Evolutionary conservation across 164 flowering plant species (phyloP).

Genomic region (Platanus orientalis): DNA sequence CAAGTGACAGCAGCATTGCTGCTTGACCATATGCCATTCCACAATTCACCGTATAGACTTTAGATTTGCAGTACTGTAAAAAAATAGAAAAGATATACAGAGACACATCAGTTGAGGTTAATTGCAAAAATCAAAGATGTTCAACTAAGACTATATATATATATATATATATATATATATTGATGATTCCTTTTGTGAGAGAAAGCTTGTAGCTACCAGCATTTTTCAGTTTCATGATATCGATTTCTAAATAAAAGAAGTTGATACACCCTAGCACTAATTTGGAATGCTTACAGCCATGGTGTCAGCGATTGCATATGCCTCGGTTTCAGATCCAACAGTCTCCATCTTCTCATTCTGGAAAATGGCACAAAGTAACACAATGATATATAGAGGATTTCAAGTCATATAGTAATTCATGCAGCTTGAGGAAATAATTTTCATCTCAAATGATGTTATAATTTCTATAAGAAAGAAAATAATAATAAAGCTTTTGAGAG

Average conservation of each 20-base stretch:
- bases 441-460: neutral
- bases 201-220: neutral
- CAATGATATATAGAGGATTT: constrained; percentile 1
- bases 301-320: constrained; percentile 85
- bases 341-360: constrained; percentile 76
- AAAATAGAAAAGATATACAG: constrained; percentile 2
- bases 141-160: too few relatives aligned
- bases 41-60: constrained; percentile 67
- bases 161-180: too few relatives aligned
- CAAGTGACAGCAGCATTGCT: constrained; percentile 84
- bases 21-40: constrained; percentile 96
- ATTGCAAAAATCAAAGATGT: neutral
- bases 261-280: neutral
- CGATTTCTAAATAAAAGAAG: neutral
- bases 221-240: neutral
- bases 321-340: constrained; percentile 90
- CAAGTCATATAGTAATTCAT: constrained; percentile 1
- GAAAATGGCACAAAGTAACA: constrained; percentile 12
- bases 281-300: constrained; percentile 60
- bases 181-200: neutral
- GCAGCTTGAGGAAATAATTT: neutral
- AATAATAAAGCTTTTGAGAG: neutral
- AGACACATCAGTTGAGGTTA: neutral
- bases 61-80: constrained; percentile 56
- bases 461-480: neutral